These are phyloP conservation scores for Tetrapisispora iriomotensis DNA, from an alignment of 805 yeast species.

Conservation along the genomic window DNA sequence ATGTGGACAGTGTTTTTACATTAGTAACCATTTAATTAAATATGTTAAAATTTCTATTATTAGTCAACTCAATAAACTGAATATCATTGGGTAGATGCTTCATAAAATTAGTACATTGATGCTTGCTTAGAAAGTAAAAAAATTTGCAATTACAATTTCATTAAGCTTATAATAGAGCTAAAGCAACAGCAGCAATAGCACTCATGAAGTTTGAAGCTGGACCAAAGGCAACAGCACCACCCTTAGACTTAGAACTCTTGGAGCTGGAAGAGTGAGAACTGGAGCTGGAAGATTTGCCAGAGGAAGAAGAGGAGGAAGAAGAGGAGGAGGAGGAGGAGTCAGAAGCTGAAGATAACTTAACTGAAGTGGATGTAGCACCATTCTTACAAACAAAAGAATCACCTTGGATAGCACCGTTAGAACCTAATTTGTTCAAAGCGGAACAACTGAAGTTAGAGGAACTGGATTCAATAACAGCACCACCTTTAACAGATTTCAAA, in stretches of 20 bases:
- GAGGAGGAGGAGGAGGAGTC: constrained; percentile 21
- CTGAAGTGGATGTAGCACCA: constrained; percentile 43
- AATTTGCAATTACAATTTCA: too few relatives aligned
- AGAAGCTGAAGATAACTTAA: constrained; percentile 27
- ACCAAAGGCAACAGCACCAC: constrained; percentile 13
- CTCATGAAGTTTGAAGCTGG: constrained; percentile 38
- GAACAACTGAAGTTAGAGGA: constrained; percentile 72
- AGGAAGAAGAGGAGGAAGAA: constrained; percentile 26
- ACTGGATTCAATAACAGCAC: constrained; percentile 68
- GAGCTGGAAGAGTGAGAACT: constrained; percentile 3
- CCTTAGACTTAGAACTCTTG: constrained; percentile 7
- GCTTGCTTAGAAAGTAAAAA: too few relatives aligned
- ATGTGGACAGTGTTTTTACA: too few relatives aligned
- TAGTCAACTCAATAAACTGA: too few relatives aligned
- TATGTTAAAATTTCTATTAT: too few relatives aligned
- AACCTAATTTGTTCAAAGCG: constrained; percentile 60
- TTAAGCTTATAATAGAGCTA: constrained; percentile 37
- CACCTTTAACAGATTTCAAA: constrained; percentile 80
- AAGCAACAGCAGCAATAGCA: constrained; percentile 40
- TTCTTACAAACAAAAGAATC: constrained; percentile 70
- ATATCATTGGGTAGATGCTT: too few relatives aligned
- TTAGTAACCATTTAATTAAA: too few relatives aligned
- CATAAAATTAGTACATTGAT: too few relatives aligned
- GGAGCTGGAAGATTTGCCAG: constrained; percentile 31
- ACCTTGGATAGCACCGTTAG: constrained; percentile 82